phyloP scores from a whole-genome alignment of 2,329 filamentous ascomycete species.

The Akanthomyces muscarius region DNA sequence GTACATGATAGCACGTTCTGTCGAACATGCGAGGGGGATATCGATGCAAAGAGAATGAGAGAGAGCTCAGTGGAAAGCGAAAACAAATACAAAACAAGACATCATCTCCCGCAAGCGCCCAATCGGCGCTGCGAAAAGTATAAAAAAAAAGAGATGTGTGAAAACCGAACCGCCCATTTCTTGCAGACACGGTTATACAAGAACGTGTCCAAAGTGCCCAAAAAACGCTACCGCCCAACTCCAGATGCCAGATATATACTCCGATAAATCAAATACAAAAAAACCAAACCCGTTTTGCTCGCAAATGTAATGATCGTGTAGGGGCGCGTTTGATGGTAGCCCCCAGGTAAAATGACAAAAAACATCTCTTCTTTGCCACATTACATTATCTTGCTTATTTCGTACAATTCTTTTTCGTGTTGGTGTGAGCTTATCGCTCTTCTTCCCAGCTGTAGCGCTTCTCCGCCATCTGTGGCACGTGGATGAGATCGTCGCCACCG shows the following conservation, averaged over 20 bases:
- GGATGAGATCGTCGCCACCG: constrained; percentile 44
- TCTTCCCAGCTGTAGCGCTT: constrained; percentile 52
- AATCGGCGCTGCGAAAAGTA: background rate
- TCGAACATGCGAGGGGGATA: constrained; percentile 7
- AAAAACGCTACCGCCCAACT: constrained; percentile 9
- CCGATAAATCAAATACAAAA: background rate
- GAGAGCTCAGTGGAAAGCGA: background rate
- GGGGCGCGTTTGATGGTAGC: background rate
- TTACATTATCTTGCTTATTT: background rate
- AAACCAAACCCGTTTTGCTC: background rate
- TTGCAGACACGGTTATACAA: background rate
- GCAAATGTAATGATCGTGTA: constrained; percentile 6
- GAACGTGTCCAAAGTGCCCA: background rate
- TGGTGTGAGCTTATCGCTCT: constrained; percentile 21
- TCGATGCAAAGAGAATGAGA: constrained; percentile 5
- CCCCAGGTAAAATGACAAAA: constrained; percentile 7
- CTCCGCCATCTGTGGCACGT: constrained; percentile 48
- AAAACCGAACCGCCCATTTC: background rate
- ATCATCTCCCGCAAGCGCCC: background rate
- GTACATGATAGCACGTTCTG: constrained; percentile 3
- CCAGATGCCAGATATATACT: constrained; percentile 4
- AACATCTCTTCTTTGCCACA: constrained; percentile 4
- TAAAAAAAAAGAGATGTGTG: background rate
- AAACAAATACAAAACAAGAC: background rate
- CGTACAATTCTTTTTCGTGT: background rate